These are phyloP conservation scores for Colletotrichum lini DNA, from an alignment of 2,329 filamentous ascomycete genomes.

Conservation along the genomic window DNA sequence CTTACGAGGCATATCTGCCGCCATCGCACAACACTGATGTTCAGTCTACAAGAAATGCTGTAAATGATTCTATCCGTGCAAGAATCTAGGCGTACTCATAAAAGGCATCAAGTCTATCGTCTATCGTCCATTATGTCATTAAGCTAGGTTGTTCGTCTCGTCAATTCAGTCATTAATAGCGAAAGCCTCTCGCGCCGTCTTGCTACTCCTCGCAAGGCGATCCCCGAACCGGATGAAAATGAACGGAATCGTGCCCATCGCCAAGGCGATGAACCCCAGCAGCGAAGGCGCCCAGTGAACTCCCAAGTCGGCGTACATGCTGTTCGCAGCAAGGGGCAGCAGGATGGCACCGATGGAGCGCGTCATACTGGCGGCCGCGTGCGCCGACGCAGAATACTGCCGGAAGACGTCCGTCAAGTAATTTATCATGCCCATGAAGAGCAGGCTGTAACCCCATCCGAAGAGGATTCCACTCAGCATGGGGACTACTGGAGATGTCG, in stretches of 20 bases:
- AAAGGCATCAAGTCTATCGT: not conserved
- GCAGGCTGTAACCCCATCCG: slow-evolving; percentile 52
- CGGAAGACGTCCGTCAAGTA: slow-evolving; percentile 53
- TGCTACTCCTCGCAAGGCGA: slow-evolving; percentile 48
- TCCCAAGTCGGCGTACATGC: slow-evolving; percentile 52
- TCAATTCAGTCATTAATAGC: not conserved
- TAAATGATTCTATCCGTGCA: too few species aligned
- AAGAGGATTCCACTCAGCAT: slow-evolving; percentile 61
- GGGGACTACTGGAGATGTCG: slow-evolving; percentile 52
- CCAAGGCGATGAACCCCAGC: slow-evolving; percentile 49
- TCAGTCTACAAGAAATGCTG: too few species aligned
- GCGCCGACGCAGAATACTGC: slow-evolving; percentile 53
- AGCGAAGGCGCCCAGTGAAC: slow-evolving; percentile 54
- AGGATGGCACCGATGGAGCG: slow-evolving; percentile 52
- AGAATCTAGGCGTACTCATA: too few species aligned
- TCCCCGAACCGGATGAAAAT: slow-evolving; percentile 52
- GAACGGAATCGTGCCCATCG: slow-evolving; percentile 52
- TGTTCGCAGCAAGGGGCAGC: slow-evolving; percentile 51
- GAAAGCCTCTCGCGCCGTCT: slow-evolving; percentile 30
- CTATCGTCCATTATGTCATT: not conserved
- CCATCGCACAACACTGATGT: too few species aligned
- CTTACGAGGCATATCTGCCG: too few species aligned
- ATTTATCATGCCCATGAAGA: slow-evolving; percentile 55
- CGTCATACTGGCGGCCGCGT: slow-evolving; percentile 52
- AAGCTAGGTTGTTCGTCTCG: not conserved